Evolutionary conservation across 306 rosid genomes (phyloP).

Genomic region (Dryas drummondii): DNA sequence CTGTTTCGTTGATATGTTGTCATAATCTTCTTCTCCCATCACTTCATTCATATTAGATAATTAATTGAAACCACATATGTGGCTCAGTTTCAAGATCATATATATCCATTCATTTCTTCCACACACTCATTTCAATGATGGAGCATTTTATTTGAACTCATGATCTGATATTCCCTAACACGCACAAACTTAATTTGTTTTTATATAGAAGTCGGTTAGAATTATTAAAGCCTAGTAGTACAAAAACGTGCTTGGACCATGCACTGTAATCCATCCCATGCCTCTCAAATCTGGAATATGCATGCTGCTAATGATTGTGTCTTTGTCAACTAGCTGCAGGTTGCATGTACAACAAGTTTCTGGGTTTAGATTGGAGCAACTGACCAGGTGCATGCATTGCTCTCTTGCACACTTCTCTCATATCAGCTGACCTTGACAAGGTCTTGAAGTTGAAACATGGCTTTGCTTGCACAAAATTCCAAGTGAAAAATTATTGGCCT

Average conservation of each 20-base stretch:
- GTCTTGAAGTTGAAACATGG: neutral
- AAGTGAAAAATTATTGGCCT: too few relatives aligned
- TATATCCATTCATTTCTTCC: neutral
- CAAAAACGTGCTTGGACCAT: too few relatives aligned
- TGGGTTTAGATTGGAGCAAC: neutral
- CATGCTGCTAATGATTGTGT: neutral
- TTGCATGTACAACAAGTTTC: neutral
- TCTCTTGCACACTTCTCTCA: too few relatives aligned
- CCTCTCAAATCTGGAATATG: neutral
- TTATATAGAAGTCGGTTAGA: neutral
- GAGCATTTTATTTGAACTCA: neutral
- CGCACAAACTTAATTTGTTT: neutral
- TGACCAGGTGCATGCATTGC: too few relatives aligned
- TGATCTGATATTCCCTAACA: too few relatives aligned
- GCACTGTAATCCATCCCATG: too few relatives aligned
- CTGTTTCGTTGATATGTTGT: neutral
- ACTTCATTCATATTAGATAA: too few relatives aligned
- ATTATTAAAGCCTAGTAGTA: neutral
- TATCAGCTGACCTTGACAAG: neutral
- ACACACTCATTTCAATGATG: neutral
- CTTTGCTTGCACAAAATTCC: too few relatives aligned
- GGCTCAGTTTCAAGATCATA: neutral
- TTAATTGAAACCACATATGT: neutral
- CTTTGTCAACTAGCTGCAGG: neutral
- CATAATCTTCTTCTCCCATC: neutral